Conservation (phyloP, 2,329 filamentous ascomycete genomes). For the Colletotrichum trifolii region DNA sequence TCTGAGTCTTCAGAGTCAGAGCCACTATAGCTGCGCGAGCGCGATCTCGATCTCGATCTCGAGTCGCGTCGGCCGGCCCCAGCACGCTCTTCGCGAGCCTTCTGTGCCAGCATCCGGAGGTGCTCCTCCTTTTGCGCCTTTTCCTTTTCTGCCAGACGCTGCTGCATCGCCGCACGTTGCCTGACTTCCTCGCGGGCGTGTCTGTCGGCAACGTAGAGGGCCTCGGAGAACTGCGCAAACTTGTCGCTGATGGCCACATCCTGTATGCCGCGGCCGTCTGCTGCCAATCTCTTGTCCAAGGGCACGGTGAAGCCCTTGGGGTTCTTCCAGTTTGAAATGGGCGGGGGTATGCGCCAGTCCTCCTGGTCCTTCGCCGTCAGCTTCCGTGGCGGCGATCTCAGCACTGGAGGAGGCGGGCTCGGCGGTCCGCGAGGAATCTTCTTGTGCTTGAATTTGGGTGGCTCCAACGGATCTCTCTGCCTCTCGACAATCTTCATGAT, state of each 20-base stretch:
- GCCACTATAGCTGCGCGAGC: slow-evolving; percentile 63
- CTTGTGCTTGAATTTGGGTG: slow-evolving; percentile 98
- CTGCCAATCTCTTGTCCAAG: slow-evolving; percentile 92
- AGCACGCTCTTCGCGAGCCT: slow-evolving; percentile 85
- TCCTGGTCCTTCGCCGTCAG: slow-evolving; percentile 97
- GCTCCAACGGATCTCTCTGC: slow-evolving; percentile 94
- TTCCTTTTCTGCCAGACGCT: slow-evolving; percentile 95
- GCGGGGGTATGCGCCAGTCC: slow-evolving; percentile 88
- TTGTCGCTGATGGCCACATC: slow-evolving; percentile 98
- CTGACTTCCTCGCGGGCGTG: slow-evolving; percentile 96
- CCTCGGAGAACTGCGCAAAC: slow-evolving; percentile 95
- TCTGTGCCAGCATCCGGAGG: slow-evolving; percentile 86
- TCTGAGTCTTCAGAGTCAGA: slow-evolving; percentile 61
- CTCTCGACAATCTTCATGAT: slow-evolving; percentile 99
- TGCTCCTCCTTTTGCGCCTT: slow-evolving; percentile 95
- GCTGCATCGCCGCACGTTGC: slow-evolving; percentile 93
- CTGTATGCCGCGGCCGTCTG: slow-evolving; percentile 90
- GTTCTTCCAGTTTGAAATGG: slow-evolving; percentile 99
- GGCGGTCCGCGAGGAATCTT: slow-evolving; percentile 95
- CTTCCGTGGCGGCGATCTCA: slow-evolving; percentile 95
- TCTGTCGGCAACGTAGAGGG: slow-evolving; percentile 91
- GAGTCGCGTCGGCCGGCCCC: slow-evolving; percentile 59
- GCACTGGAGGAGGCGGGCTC: slow-evolving; percentile 90
- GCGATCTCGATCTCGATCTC: slow-evolving; percentile 51
- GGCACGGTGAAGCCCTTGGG: slow-evolving; percentile 98